These are phyloP conservation scores for Ceratocystis variospora DNA, from an alignment of 2,329 filamentous ascomycete genomes.

Conservation along the genomic window DNA sequence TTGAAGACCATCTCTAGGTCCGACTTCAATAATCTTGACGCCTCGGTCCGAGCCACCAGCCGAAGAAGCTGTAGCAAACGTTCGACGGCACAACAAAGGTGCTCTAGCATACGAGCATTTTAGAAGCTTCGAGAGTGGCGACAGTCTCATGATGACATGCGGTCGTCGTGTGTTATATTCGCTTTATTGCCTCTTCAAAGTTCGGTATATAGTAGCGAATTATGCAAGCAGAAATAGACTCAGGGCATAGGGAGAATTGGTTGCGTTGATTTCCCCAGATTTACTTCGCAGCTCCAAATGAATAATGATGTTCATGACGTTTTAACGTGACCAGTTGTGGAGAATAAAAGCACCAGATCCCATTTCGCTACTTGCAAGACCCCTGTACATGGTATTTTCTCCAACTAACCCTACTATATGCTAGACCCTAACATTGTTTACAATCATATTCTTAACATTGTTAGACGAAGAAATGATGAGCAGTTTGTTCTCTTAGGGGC, in stretches of 20 bases:
- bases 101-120: constrained; percentile 4
- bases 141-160: not conserved
- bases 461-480: not conserved
- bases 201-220: not conserved
- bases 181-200: not conserved
- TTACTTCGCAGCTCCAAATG: not conserved
- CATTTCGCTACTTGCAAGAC: constrained; percentile 4
- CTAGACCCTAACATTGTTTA: not conserved
- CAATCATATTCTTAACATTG: not conserved
- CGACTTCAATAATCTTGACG: constrained; percentile 65
- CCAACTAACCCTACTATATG: not conserved
- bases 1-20: constrained; percentile 73
- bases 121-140: not conserved
- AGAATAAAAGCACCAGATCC: constrained; percentile 2
- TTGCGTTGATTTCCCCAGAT: constrained; percentile 4
- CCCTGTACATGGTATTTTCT: constrained; percentile 10
- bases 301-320: not conserved
- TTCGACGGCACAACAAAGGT: constrained; percentile 8
- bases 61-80: constrained; percentile 13
- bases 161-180: not conserved
- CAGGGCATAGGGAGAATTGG: not conserved
- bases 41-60: constrained; percentile 27
- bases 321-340: constrained; percentile 6
- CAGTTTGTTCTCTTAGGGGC: no score
- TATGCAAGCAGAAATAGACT: not conserved